These are phyloP conservation scores for Beauveria sp. DNA, from an alignment of 2,329 filamentous ascomycete species.

Conservation along the genomic window DNA sequence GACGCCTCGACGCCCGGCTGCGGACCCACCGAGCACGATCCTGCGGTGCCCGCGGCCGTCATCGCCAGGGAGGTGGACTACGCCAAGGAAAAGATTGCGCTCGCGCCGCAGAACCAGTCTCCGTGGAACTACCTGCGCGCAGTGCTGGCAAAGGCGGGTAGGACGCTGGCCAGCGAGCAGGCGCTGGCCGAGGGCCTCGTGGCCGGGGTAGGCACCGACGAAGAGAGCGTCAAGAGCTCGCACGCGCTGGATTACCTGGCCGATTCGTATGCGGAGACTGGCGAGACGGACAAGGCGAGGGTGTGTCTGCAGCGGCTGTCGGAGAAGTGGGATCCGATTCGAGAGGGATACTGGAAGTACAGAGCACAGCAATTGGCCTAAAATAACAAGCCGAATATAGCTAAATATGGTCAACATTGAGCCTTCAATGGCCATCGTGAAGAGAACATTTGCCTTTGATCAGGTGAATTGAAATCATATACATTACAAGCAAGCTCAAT, in stretches of 20 bases:
- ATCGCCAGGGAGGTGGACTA: slow-evolving; percentile 70
- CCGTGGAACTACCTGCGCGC: slow-evolving; percentile 89
- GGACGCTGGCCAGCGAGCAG: slow-evolving; percentile 37
- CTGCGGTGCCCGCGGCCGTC: slow-evolving; percentile 51
- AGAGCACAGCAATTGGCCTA: slow-evolving; percentile 22
- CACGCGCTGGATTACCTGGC: slow-evolving; percentile 66
- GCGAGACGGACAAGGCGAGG: slow-evolving; percentile 54
- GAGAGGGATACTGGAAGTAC: slow-evolving; percentile 87
- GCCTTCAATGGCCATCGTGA: no score
- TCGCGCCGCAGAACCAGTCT: slow-evolving; percentile 88
- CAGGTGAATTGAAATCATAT: neutral
- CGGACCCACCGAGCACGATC: slow-evolving; percentile 45
- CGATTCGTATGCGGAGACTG: slow-evolving; percentile 54
- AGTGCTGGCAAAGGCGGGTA: slow-evolving; percentile 59
- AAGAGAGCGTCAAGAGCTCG: slow-evolving; percentile 50
- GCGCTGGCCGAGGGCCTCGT: slow-evolving; percentile 47
- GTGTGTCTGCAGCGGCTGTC: slow-evolving; percentile 66
- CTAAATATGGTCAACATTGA: no score
- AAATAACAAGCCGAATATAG: neutral
- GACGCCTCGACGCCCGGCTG: slow-evolving; percentile 37
- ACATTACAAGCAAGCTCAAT: neutral
- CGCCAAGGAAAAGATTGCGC: slow-evolving; percentile 62
- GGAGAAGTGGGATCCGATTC: slow-evolving; percentile 83
- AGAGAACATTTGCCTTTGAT: no score
- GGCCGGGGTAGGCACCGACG: slow-evolving; percentile 35